Evolutionary conservation across 2,329 filamentous ascomycete genomes (phyloP).

Genomic region (Aspergillus ibericus): DNA sequence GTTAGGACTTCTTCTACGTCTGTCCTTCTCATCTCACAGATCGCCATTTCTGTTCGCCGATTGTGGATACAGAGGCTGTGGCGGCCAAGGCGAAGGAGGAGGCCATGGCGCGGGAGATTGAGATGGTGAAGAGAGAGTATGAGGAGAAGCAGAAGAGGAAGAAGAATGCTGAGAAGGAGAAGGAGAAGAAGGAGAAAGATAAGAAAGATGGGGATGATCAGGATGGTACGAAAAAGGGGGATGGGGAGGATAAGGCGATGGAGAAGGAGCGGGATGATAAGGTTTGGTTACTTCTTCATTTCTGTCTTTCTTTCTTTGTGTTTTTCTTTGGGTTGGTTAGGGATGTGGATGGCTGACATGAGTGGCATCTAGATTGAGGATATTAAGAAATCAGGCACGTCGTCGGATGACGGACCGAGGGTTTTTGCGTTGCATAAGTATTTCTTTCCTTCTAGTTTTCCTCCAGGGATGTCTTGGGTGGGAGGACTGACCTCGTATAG

Average conservation of each 20-base stretch:
- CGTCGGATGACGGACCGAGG: slow-evolving; percentile 67
- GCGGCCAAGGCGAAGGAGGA: slow-evolving; percentile 46
- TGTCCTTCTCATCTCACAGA: slow-evolving; percentile 83
- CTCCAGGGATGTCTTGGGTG: background rate
- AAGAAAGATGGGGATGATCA: slow-evolving; percentile 41
- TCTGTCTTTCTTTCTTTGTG: slow-evolving; percentile 5
- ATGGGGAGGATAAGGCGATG: slow-evolving; percentile 39
- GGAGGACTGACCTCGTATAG: slow-evolving; percentile 44
- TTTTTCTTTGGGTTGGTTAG: background rate
- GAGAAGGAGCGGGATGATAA: slow-evolving; percentile 56
- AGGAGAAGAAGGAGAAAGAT: slow-evolving; percentile 48
- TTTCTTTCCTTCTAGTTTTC: background rate
- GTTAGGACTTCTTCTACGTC: slow-evolving; percentile 85
- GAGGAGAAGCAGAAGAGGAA: slow-evolving; percentile 75
- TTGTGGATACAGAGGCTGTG: slow-evolving; percentile 46
- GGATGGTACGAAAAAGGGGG: slow-evolving; percentile 34
- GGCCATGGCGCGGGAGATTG: slow-evolving; percentile 46
- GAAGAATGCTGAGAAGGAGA: slow-evolving; percentile 55
- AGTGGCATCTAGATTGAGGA: slow-evolving; percentile 35
- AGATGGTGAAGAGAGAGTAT: slow-evolving; percentile 55
- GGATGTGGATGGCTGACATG: background rate
- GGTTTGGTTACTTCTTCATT: slow-evolving; percentile 36
- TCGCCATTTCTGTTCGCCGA: slow-evolving; percentile 69
- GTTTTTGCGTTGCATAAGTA: slow-evolving; percentile 84
- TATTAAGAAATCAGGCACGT: slow-evolving; percentile 47